Evolutionary conservation across 2,329 filamentous ascomycete species (phyloP).

Genomic region (Aspergillus arachidicola): DNA sequence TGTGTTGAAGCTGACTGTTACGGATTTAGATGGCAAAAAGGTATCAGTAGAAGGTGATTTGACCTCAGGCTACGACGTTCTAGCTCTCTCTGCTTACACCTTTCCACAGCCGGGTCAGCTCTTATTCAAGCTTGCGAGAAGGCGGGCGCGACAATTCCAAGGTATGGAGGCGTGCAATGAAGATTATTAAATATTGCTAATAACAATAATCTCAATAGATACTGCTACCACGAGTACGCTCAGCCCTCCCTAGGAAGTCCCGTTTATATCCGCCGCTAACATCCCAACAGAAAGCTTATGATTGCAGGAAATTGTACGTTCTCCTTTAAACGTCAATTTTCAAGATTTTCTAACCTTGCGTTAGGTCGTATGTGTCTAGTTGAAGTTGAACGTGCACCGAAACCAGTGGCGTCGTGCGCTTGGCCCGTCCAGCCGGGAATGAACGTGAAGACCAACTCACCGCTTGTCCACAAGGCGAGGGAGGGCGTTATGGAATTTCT

Average conservation of each 20-base stretch:
- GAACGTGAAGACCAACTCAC: conserved; percentile 98
- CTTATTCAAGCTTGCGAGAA: conserved; percentile 99
- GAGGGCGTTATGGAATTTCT: conserved; percentile 99
- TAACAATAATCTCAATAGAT: conserved; percentile 59
- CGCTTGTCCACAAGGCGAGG: conserved; percentile 92
- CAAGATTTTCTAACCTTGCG: conserved; percentile 13
- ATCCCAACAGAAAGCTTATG: conserved; percentile 76
- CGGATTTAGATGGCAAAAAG: conserved; percentile 83
- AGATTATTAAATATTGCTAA: conserved; percentile 21
- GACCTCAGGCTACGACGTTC: background rate
- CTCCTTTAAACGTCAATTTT: background rate
- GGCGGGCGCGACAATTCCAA: conserved; percentile 85
- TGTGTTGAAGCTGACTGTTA: conserved; percentile 54
- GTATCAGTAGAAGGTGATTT: conserved; percentile 89
- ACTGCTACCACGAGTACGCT: conserved; percentile 95
- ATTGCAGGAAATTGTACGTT: conserved; percentile 89
- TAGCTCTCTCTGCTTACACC: conserved; percentile 28
- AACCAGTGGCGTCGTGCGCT: conserved; percentile 96
- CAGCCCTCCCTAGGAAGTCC: conserved; percentile 20
- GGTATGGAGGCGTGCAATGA: conserved; percentile 53
- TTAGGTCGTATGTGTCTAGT: conserved; percentile 91
- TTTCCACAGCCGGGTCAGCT: conserved; percentile 78
- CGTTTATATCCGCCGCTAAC: conserved; percentile 27
- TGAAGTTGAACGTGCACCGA: conserved; percentile 93
- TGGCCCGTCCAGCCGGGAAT: conserved; percentile 99